Base-by-base conservation (phyloP, 1,284 basidiomycete species). In the Mycosarcoma mackinlayi region DNA sequence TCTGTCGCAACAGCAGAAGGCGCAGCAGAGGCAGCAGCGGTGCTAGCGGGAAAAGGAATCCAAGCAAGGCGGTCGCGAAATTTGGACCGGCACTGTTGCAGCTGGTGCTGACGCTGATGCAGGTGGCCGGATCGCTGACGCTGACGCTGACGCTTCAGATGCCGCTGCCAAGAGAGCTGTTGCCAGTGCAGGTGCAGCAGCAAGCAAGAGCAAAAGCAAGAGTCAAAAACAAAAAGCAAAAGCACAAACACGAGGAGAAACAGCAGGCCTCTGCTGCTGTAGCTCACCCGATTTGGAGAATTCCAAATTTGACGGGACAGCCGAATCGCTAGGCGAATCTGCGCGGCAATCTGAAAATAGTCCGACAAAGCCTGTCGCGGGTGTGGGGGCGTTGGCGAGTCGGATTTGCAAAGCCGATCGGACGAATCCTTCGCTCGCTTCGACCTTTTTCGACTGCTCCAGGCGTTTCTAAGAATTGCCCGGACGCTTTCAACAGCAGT, bases 401-500 rank as follows among this genome's bases (percentile, higher is more conserved):
- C 23, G 45, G 34, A 33, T 46, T 59, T 47, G 51, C 52, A 33
- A 31, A 50, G 62, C 62, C 56, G 62, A 65, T 65, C 62, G 63
- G 46, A 54, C 55, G 46, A 59, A 13, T 25, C 39, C 46, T 38
- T 46, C 6, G 3, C 21, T 40, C 45, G 45, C 33, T 40, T 37
- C 10, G 38, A 23, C 2, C 18, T 18, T 24, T 7, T 33, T 37
- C n/a, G n/a, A n/a, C n/a, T 37, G 7, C 24, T 8, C 16, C n/a
- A 4, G 27, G 34, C 21, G 6, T 21, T 33, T 35, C 25, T 25
- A 35, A 10, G 27, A 25, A 24, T 28, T 38, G 34, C 46, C 14
- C 16, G 34, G 21, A 21, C 16, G 45, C 37, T 38, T 38, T 38
- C 37, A 38, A 13, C n/a, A 28, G 34, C 37, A 6, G 31, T 30